phyloP scores from a whole-genome alignment of 2,329 filamentous ascomycete species.

The Fusarium neocosmosporiellum region DNA sequence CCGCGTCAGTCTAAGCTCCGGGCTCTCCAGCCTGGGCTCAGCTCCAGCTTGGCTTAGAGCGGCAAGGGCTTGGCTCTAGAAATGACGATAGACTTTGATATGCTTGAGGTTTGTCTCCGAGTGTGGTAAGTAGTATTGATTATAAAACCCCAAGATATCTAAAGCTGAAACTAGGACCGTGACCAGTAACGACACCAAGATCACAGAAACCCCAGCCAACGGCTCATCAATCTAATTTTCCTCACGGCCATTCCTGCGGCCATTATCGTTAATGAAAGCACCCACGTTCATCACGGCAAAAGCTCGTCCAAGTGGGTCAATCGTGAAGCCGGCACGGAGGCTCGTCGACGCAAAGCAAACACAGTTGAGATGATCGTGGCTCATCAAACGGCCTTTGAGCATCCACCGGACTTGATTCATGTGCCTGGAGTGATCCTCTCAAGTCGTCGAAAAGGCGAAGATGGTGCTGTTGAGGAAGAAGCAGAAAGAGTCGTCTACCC shows the following conservation, averaged over 20 bases:
- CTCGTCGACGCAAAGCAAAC: not conserved
- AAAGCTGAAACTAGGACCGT: not conserved
- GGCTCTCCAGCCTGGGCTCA: not conserved
- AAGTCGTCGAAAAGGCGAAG: not conserved
- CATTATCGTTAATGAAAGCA: not conserved
- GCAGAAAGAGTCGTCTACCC: not conserved
- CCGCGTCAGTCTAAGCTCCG: too few species aligned
- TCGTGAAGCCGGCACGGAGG: not conserved
- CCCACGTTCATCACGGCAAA: not conserved
- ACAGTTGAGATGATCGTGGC: not conserved
- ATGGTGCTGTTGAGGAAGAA: not conserved
- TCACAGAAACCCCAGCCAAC: not conserved
- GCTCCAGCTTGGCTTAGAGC: not conserved
- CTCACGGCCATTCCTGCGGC: not conserved
- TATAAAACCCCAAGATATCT: not conserved
- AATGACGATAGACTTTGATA: rapidly evolving
- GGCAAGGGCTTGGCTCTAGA: not conserved
- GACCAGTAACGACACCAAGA: not conserved
- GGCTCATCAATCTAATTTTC: not conserved
- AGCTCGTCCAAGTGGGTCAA: not conserved
- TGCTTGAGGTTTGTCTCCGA: not conserved
- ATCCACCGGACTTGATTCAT: not conserved
- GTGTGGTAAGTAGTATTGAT: not conserved
- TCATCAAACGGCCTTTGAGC: not conserved
- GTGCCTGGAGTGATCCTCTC: not conserved